Conservation (phyloP, 805 yeast species). For the Saturnispora serradocipensis region DNA sequence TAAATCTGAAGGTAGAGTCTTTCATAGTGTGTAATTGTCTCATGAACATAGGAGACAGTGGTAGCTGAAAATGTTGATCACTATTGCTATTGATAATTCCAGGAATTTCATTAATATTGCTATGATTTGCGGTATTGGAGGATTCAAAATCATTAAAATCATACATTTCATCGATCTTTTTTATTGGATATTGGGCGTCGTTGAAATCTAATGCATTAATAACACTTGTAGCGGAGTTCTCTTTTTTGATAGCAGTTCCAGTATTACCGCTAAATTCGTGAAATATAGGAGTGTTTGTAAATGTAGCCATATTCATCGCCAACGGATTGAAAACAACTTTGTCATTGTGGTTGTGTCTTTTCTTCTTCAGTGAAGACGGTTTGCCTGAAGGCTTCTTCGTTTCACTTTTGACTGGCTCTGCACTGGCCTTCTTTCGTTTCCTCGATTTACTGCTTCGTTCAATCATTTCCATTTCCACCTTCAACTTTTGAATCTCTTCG, state of each 20-base stretch:
- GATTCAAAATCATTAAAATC: not conserved
- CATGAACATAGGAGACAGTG: not conserved
- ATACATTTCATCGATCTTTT: not conserved
- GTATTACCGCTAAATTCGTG: not conserved
- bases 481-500: constrained; percentile 30
- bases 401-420: not conserved
- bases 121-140: not conserved
- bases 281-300: not conserved
- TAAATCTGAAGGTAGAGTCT: not conserved
- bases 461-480: constrained; percentile 29
- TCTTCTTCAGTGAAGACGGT: not conserved
- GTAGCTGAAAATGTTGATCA: not conserved
- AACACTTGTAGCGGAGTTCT: not conserved
- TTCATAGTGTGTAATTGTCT: not conserved
- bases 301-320: constrained; percentile 15
- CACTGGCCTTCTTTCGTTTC: constrained; percentile 21
- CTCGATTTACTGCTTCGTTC: constrained; percentile 36
- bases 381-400: not conserved
- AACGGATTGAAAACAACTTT: constrained; percentile 25
- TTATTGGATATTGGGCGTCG: not conserved
- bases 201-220: not conserved
- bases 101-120: not conserved
- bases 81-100: not conserved
- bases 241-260: not conserved
- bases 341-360: not conserved